Conservation (phyloP, 805 yeast species). For the Suhomyces kilbournensis region DNA sequence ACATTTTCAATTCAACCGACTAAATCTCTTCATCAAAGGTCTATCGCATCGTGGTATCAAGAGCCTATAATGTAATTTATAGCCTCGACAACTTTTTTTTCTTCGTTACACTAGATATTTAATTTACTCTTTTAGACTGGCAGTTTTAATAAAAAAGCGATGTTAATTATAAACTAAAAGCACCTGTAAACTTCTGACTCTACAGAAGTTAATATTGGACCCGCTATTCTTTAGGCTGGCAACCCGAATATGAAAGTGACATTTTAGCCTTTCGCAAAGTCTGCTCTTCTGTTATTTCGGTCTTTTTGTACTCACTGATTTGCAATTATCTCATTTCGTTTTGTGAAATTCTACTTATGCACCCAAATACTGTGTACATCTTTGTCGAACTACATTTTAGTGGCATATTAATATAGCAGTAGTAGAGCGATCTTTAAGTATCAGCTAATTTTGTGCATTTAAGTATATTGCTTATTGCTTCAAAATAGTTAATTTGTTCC, state of each 20-base stretch:
- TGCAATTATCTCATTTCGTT: neutral
- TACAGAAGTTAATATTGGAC: no score
- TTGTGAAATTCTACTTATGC: no score
- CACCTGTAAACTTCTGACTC: no score
- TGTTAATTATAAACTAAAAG: slow-evolving; percentile 46
- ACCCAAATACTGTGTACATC: no score
- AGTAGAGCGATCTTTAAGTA: neutral
- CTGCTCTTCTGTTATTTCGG: neutral
- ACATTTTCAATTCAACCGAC: slow-evolving; percentile 60
- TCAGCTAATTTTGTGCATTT: neutral
- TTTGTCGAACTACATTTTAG: neutral
- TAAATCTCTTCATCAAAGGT: slow-evolving; percentile 20
- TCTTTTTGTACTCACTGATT: neutral
- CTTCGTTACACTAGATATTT: neutral
- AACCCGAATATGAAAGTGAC: no score
- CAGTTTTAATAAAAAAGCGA: slow-evolving; percentile 15
- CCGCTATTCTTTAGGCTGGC: no score
- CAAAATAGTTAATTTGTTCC: no score
- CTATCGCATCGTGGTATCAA: neutral
- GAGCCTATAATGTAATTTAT: neutral
- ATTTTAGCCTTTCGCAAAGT: neutral
- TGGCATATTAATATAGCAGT: neutral
- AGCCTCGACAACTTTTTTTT: neutral
- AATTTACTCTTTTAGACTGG: neutral
- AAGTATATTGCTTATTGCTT: no score